Base-by-base conservation (phyloP, 768 basidiomycete species). In the Amanita molliuscula region DNA sequence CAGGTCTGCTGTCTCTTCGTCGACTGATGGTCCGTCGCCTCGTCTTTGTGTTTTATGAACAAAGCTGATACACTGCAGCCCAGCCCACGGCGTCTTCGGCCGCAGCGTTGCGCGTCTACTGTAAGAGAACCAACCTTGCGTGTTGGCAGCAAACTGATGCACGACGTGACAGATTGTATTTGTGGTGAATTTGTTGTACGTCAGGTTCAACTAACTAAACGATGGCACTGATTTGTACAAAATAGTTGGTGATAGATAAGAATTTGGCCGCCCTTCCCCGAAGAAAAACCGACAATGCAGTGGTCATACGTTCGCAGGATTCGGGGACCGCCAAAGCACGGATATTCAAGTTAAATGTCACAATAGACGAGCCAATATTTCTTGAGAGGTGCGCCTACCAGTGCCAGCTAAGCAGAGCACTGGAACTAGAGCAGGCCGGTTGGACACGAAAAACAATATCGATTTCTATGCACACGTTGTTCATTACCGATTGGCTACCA, bases 311-410 rank as follows among this genome's bases (percentile, higher is more conserved):
- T 45, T 79, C 81, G 26, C 82, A 85, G 62, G 82, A 85, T 55
- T 76, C 65, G 37, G 72, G 72, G 25, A 61, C 63, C 26, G 73
- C 65, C 37, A 77, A 80, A 55, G 78, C 86, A 23, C 69, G 79
- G 60, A 70, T 90, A 8, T 94, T 93, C 78, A 96, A 95, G 65
- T 62, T 95, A 59, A 95, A 94, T 59, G 88, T 87, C 2, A 71
- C 72, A 15, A 58, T 77, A 28, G 74, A 74, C 26, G 81, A 87
- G 9, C 79, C 87, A 29, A 74, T 90, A 53, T 71, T 93, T 16
- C 62, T 93, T 16, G 83, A 92, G 69, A 79, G 89, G 90, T 88
- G 61, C 60, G 74, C 33, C 48, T 60, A 35, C 34, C 44, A 44
- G 45, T 18, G 41, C 7, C 6, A 3, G 18, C 10, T 16, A 18